A percentile compares a stretch with the other conserved stretches of the same genome.
Conservation (phyloP, 2,329 filamentous ascomycete species). For the Emericellopsis cladophorae region DNA sequence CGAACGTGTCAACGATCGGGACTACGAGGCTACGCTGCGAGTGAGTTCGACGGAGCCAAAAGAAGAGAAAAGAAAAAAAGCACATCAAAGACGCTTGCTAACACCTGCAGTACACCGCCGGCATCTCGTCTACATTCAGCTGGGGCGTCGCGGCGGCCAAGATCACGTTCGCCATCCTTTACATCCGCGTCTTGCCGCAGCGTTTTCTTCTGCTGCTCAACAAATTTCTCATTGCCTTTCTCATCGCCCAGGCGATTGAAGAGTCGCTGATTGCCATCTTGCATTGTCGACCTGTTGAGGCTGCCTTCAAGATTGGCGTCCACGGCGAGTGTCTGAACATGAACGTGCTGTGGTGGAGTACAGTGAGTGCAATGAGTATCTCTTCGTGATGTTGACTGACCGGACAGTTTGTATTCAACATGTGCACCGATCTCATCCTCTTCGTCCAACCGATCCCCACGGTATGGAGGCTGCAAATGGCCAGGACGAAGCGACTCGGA, state of each 20-base stretch:
- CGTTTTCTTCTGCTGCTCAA: slow-evolving; percentile 12
- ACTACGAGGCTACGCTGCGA: background rate
- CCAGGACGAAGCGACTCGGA: slow-evolving; percentile 11
- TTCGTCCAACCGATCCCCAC: slow-evolving; percentile 22
- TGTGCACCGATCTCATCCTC: slow-evolving; percentile 19
- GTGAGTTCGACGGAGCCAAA: too few species aligned
- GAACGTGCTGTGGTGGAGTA: slow-evolving; percentile 16
- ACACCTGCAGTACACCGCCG: slow-evolving; percentile 6
- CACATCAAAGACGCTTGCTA: background rate
- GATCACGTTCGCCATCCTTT: slow-evolving; percentile 17
- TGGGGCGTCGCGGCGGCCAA: slow-evolving; percentile 15
- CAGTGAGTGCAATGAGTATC: slow-evolving; percentile 9
- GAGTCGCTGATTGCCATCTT: slow-evolving; percentile 15
- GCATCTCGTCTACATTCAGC: slow-evolving; percentile 14
- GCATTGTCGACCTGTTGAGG: slow-evolving; percentile 12
- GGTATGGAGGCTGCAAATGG: slow-evolving; percentile 19
- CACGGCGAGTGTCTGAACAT: slow-evolving; percentile 13
- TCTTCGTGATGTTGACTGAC: background rate
- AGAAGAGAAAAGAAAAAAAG: too few species aligned
- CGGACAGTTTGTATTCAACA: slow-evolving; percentile 17
- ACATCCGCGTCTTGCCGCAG: slow-evolving; percentile 15
- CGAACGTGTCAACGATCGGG: background rate
- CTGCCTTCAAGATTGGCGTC: slow-evolving; percentile 11
- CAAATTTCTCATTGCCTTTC: slow-evolving; percentile 12
- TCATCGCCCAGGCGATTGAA: slow-evolving; percentile 15